These are phyloP conservation scores for Syzygium aqueum DNA, from an alignment of 345 rosid genomes.

Conservation along the genomic window DNA sequence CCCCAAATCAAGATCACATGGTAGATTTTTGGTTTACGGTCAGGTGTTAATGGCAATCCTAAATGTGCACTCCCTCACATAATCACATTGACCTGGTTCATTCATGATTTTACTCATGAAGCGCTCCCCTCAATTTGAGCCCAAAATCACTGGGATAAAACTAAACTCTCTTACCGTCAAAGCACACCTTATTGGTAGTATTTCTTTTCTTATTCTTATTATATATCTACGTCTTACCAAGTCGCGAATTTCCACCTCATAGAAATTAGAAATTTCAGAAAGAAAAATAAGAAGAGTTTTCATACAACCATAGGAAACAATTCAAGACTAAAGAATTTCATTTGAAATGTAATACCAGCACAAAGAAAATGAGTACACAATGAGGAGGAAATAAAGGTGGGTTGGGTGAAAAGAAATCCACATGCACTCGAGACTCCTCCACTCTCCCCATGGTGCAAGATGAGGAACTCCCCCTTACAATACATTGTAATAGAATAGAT, in stretches of 20 bases:
- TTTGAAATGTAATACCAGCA: neutral
- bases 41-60: neutral
- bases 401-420: neutral
- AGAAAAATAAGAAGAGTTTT: neutral
- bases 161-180: neutral
- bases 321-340: neutral
- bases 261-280: neutral
- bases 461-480: neutral
- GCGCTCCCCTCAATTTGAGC: neutral
- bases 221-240: neutral
- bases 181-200: neutral
- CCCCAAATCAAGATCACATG: neutral
- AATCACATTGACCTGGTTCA: neutral
- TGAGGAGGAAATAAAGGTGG: neutral
- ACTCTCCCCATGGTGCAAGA: neutral
- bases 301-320: neutral
- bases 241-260: neutral
- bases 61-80: neutral
- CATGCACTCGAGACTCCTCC: neutral
- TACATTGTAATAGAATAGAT: neutral
- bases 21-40: neutral
- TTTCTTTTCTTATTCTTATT: neutral
- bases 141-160: neutral
- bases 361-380: neutral
- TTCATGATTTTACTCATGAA: neutral